Evolutionary conservation across 2,329 filamentous ascomycete genomes (phyloP).

Genomic region (Pseudogymnoascus sp.): DNA sequence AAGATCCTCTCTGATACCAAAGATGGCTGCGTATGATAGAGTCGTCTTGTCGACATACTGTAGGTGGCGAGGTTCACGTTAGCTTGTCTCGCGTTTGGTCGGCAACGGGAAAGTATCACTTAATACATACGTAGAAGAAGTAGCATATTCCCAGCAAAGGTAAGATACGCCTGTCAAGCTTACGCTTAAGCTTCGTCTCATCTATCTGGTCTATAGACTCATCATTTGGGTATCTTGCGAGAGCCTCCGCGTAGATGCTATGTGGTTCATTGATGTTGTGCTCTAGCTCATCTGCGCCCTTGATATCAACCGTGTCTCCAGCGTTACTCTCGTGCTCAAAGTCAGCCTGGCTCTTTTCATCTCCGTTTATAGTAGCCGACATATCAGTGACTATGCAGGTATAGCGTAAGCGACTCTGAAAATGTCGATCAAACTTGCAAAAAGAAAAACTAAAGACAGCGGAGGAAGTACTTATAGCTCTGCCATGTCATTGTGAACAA

Average conservation of each 20-base stretch:
- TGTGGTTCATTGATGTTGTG: background rate
- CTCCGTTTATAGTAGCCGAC: background rate
- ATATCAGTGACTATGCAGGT: background rate
- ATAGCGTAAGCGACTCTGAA: background rate
- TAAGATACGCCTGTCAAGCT: slow-evolving; percentile 32
- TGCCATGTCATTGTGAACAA: background rate
- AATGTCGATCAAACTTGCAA: background rate
- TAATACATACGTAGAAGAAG: slow-evolving; percentile 7
- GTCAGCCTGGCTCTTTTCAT: background rate
- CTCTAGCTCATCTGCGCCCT: background rate
- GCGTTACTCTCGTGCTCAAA: background rate
- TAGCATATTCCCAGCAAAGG: slow-evolving; percentile 34
- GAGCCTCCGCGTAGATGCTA: background rate
- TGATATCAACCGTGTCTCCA: background rate
- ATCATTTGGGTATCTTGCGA: slow-evolving; percentile 15
- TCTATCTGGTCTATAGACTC: slow-evolving; percentile 29
- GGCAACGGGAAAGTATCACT: background rate
- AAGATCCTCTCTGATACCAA: slow-evolving; percentile 50
- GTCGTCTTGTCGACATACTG: slow-evolving; percentile 45
- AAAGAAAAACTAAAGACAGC: background rate
- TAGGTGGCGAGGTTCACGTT: background rate
- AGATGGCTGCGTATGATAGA: slow-evolving; percentile 49
- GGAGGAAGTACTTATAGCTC: background rate
- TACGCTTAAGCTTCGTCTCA: slow-evolving; percentile 30
- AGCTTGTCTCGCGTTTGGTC: background rate